phyloP scores from a whole-genome alignment of 345 rosid species.

The Lumnitzera littorea region DNA sequence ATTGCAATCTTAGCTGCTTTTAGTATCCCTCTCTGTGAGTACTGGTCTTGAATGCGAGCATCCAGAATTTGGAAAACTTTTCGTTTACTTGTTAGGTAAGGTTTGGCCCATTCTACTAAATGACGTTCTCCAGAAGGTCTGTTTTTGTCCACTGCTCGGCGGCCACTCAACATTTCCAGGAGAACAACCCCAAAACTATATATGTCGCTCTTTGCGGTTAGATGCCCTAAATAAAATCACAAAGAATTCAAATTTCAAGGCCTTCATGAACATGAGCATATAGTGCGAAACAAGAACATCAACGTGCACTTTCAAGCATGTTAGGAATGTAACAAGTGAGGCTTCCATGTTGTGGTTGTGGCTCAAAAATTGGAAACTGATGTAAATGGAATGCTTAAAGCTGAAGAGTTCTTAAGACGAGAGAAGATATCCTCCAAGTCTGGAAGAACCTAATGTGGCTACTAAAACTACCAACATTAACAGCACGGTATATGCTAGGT shows the following conservation, averaged over 20 bases:
- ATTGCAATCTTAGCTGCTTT: slow-evolving; percentile 51
- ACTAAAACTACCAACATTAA: no score
- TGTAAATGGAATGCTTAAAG: no score
- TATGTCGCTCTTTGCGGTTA: slow-evolving; percentile 73
- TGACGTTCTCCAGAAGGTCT: slow-evolving; percentile 72
- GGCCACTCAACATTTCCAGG: slow-evolving; percentile 81
- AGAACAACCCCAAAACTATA: slow-evolving; percentile 93
- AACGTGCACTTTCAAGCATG: no score
- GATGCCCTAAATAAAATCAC: slow-evolving; percentile 40
- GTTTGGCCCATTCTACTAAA: slow-evolving; percentile 88
- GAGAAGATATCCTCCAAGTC: no score
- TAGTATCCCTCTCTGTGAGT: slow-evolving; percentile 37
- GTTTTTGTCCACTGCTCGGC: slow-evolving; percentile 72
- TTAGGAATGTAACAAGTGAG: no score
- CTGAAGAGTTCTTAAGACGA: no score
- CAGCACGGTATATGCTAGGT: no score
- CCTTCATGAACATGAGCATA: no score
- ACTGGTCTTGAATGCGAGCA: slow-evolving; percentile 55
- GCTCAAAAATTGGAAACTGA: no score
- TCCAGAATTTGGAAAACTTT: slow-evolving; percentile 71
- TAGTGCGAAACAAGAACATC: no score
- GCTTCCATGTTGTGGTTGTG: no score
- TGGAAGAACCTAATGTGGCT: no score
- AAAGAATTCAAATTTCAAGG: neutral
- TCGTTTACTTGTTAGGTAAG: slow-evolving; percentile 65